Percentiles rank a stretch among this genome's conserved stretches.
Conservation (phyloP, 2,329 filamentous ascomycete species). For the Chalaropsis thielavioides region DNA sequence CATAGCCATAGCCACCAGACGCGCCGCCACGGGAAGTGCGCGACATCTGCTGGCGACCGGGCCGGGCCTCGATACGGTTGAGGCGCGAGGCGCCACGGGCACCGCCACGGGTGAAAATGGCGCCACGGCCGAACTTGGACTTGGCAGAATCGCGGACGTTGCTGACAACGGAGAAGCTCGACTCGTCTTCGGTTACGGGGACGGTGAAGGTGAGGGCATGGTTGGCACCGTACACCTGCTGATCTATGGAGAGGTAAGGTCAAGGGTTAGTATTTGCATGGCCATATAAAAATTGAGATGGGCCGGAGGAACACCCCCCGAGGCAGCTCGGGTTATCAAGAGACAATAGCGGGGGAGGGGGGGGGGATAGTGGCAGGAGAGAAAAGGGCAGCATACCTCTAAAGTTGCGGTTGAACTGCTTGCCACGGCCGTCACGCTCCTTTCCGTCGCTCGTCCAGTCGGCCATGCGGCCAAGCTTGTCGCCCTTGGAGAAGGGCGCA, state of each 20-base stretch:
- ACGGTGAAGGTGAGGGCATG: slow-evolving; percentile 78
- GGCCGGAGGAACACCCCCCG: not conserved
- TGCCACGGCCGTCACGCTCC: slow-evolving; percentile 57
- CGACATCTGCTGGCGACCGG: slow-evolving; percentile 48
- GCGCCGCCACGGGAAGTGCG: slow-evolving; percentile 56
- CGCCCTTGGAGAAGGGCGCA: slow-evolving; percentile 94
- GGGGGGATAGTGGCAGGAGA: not conserved
- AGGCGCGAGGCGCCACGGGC: slow-evolving; percentile 58
- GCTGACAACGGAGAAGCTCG: slow-evolving; percentile 94
- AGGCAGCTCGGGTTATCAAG: not conserved
- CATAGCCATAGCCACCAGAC: slow-evolving; percentile 41
- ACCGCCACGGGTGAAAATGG: slow-evolving; percentile 73
- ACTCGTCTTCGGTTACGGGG: slow-evolving; percentile 86
- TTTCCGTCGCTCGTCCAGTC: slow-evolving; percentile 94
- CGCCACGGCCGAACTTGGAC: slow-evolving; percentile 75
- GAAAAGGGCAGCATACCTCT: slow-evolving; percentile 48
- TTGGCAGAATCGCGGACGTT: slow-evolving; percentile 79
- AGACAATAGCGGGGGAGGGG: not conserved
- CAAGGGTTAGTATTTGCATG: slow-evolving; percentile 19
- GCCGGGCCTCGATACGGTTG: slow-evolving; percentile 49
- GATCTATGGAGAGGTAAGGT: slow-evolving; percentile 44
- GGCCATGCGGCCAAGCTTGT: slow-evolving; percentile 97
- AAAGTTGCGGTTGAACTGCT: slow-evolving; percentile 85
- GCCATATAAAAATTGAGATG: not conserved
- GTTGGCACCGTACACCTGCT: slow-evolving; percentile 91